Conservation (phyloP, 805 yeast genomes). For the Maudiozyma bulderi region DNA sequence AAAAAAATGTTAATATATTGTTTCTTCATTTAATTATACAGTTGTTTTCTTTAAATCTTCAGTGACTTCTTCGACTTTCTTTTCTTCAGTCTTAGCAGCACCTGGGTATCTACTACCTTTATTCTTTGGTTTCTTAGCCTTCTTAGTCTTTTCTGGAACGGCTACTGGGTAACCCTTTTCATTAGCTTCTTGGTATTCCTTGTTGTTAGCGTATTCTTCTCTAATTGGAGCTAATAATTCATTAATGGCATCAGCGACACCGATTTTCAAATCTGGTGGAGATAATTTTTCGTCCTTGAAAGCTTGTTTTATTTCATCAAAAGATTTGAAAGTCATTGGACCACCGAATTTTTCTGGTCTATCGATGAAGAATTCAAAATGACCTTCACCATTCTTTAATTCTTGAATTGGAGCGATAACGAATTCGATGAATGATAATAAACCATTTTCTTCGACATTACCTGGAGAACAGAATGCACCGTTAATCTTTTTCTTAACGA, state of each 20-base stretch:
- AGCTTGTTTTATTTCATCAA: slow-evolving; percentile 62
- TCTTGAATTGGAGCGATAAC: slow-evolving; percentile 83
- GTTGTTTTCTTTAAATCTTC: slow-evolving; percentile 21
- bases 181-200: slow-evolving; percentile 68
- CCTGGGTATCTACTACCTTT: slow-evolving; percentile 92
- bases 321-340: slow-evolving; percentile 58
- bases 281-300: slow-evolving; percentile 66
- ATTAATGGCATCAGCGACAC: slow-evolving; percentile 81
- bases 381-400: slow-evolving; percentile 50
- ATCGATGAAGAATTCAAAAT: slow-evolving; percentile 60
- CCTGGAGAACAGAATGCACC: slow-evolving; percentile 96
- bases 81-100: slow-evolving; percentile 29
- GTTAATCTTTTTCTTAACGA: slow-evolving; percentile 80
- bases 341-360: slow-evolving; percentile 99
- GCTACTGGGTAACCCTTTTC: slow-evolving; percentile 79
- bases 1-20: not conserved
- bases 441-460: slow-evolving; percentile 80
- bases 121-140: slow-evolving; percentile 70
- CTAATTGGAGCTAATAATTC: slow-evolving; percentile 76
- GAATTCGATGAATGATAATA: slow-evolving; percentile 73
- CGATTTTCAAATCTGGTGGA: slow-evolving; percentile 90
- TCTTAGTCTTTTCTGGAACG: slow-evolving; percentile 47
- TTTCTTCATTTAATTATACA: slow-evolving; percentile 1
- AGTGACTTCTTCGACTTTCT: slow-evolving; percentile 13
- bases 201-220: slow-evolving; percentile 47